Conservation (phyloP, 148 eudicot genomes). For the Camellia japonica region DNA sequence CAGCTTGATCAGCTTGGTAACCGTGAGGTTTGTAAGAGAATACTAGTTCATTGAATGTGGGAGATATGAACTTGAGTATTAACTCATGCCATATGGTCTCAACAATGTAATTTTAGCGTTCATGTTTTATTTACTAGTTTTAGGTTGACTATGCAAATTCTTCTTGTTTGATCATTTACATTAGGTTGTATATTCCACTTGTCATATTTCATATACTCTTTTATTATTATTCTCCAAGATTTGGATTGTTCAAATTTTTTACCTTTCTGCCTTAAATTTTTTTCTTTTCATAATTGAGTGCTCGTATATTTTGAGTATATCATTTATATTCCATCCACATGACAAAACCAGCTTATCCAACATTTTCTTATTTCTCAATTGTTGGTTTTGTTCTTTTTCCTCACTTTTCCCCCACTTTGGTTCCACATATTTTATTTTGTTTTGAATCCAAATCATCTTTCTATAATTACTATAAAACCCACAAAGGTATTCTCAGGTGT, state of each 20-base stretch:
- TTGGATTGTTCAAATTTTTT: not conserved
- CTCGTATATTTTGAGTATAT: not conserved
- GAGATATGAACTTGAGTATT: not conserved
- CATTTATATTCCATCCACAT: not conserved
- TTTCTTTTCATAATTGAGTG: not conserved
- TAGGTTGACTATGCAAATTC: not conserved
- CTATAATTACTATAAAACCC: too few relatives aligned
- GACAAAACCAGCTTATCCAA: not conserved
- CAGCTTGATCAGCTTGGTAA: slow-evolving; percentile 76
- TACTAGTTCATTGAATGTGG: not conserved
- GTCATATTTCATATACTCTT: not conserved
- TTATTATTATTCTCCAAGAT: not conserved
- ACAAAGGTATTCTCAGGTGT: too few relatives aligned
- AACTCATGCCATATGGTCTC: not conserved
- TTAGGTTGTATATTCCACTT: not conserved
- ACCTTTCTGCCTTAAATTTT: not conserved
- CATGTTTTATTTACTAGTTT: not conserved
- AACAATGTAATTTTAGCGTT: not conserved
- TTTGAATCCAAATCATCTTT: too few relatives aligned
- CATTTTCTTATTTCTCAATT: not conserved
- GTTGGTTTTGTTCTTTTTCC: not conserved
- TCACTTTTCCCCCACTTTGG: not conserved
- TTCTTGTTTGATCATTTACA: not conserved
- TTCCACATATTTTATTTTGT: too few relatives aligned
- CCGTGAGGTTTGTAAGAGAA: slow-evolving; percentile 68